Conservation (phyloP, 306 rosid genomes). For the Cicer cuneatum region DNA sequence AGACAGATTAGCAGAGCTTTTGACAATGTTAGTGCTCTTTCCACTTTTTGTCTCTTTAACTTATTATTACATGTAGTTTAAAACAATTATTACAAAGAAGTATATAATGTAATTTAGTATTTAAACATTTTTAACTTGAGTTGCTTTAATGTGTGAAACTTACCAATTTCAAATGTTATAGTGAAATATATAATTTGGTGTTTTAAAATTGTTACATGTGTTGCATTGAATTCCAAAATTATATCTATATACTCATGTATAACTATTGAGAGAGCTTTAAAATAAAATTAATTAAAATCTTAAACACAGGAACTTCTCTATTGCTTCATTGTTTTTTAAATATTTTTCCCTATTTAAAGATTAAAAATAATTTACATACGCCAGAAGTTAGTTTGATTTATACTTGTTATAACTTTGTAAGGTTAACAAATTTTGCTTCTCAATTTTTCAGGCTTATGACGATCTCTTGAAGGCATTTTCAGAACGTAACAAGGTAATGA, state of each 20-base stretch:
- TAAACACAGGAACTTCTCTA: not conserved
- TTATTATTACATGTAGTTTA: not conserved
- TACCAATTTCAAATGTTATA: not conserved
- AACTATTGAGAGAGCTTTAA: slow-evolving; percentile 9
- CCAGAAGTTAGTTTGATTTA: slow-evolving; percentile 3
- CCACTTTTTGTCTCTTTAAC: slow-evolving; percentile 4
- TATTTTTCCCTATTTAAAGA: too few species aligned
- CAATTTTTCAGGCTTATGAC: slow-evolving; percentile 72
- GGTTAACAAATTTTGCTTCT: slow-evolving; percentile 33
- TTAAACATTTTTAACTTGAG: not conserved
- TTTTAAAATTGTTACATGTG: not conserved
- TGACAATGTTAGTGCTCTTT: slow-evolving; percentile 67
- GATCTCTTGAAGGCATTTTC: slow-evolving; percentile 87
- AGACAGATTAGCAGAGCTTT: slow-evolving; percentile 96
- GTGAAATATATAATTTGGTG: not conserved
- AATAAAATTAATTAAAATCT: not conserved
- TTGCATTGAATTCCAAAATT: not conserved
- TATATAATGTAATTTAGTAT: slow-evolving; percentile 1
- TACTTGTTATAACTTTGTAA: slow-evolving; percentile 2
- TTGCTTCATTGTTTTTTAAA: not conserved
- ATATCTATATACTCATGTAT: not conserved
- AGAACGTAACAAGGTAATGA: slow-evolving; percentile 86
- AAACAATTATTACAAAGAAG: not conserved
- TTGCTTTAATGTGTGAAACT: slow-evolving; percentile 3
- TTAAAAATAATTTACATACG: not conserved